phyloP scores from a whole-genome alignment of 2,329 filamentous ascomycete genomes.

The Neoascochyta sp. region DNA sequence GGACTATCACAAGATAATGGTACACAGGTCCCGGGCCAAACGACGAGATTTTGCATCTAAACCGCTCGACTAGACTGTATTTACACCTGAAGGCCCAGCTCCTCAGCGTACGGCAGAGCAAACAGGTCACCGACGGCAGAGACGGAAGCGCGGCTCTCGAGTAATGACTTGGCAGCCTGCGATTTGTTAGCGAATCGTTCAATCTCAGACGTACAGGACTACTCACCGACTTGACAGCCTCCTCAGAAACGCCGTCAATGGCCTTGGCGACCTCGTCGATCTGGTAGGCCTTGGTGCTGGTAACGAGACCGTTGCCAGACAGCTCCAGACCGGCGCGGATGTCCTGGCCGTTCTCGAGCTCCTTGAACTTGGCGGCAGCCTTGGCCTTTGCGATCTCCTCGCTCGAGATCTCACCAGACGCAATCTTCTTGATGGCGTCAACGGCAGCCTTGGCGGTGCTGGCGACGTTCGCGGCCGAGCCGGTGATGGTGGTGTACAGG shows the following conservation, averaged over 20 bases:
- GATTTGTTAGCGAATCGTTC: background rate
- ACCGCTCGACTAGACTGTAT: conserved; percentile 37
- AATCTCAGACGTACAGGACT: background rate
- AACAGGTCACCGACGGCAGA: conserved; percentile 88
- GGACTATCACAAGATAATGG: conserved; percentile 43
- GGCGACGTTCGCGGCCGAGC: conserved; percentile 68
- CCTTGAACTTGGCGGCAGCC: conserved; percentile 88
- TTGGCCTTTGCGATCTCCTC: conserved; percentile 91
- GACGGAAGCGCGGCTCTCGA: conserved; percentile 85
- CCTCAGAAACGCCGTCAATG: conserved; percentile 75
- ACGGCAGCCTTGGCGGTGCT: conserved; percentile 72
- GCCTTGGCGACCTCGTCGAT: conserved; percentile 74
- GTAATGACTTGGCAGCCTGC: conserved; percentile 81
- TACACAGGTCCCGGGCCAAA: conserved; percentile 36
- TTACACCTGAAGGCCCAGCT: conserved; percentile 93
- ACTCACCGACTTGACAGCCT: conserved; percentile 82
- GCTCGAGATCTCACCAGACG: conserved; percentile 68
- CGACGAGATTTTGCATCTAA: conserved; percentile 28
- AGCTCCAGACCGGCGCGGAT: conserved; percentile 73
- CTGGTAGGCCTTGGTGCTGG: conserved; percentile 78
- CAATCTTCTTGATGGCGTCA: conserved; percentile 76
- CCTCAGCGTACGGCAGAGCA: conserved; percentile 86
- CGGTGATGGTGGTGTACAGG: conserved; percentile 75
- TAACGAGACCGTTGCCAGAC: conserved; percentile 79
- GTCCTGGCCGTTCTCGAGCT: conserved; percentile 76